Percentiles rank a stretch among this genome's conserved stretches.
Conservation (phyloP, 257 asterid genomes). For the Lycium barbarum region DNA sequence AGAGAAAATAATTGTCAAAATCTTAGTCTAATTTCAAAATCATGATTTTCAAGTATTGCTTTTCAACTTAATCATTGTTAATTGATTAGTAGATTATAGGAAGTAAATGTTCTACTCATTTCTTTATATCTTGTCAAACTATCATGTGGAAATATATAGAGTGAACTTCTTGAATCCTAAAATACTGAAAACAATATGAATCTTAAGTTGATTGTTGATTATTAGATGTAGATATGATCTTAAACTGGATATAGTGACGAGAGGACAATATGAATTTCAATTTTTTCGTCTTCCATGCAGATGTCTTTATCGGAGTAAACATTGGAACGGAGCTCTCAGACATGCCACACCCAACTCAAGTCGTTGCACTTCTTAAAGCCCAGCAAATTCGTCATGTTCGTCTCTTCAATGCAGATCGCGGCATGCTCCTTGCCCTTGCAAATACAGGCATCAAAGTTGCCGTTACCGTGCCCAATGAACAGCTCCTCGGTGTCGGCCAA, state of each 20-base stretch:
- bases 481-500: constrained; percentile 73
- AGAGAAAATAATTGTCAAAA: neutral
- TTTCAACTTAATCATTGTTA: neutral
- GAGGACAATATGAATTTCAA: neutral
- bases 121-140: neutral
- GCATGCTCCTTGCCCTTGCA: constrained; percentile 87
- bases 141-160: neutral
- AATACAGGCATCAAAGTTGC: constrained; percentile 75
- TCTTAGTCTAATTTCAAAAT: neutral
- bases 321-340: constrained; percentile 80
- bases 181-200: neutral
- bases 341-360: constrained; percentile 92
- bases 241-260: neutral
- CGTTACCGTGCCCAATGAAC: constrained; percentile 74
- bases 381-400: constrained; percentile 73
- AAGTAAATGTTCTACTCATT: neutral
- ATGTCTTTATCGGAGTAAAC: constrained; percentile 74
- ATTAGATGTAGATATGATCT: neutral
- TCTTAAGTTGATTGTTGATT: neutral
- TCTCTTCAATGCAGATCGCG: constrained; percentile 75
- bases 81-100: neutral
- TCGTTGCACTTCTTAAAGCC: constrained; percentile 76
- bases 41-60: neutral
- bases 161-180: neutral
- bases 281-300: constrained; percentile 43